phyloP scores from a whole-genome alignment of 257 asterid species.

The Gentiana dahurica region DNA sequence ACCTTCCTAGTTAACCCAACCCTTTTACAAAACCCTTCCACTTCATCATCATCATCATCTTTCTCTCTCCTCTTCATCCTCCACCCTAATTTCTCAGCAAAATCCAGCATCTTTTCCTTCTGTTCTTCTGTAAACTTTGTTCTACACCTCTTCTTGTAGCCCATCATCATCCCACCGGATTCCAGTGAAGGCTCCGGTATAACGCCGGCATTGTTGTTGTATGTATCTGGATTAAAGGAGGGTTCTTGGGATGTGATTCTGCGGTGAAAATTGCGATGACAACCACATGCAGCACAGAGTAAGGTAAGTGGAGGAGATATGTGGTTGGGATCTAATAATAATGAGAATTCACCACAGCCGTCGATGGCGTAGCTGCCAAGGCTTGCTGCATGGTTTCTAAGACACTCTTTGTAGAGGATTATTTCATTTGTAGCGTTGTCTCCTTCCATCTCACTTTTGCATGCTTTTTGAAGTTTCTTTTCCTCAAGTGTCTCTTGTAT shows the following conservation, averaged over 20 bases:
- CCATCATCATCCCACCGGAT: no score
- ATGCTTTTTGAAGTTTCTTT: background rate
- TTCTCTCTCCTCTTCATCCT: slow-evolving; percentile 30
- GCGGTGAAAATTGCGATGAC: slow-evolving; percentile 68
- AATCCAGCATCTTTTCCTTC: slow-evolving; percentile 60
- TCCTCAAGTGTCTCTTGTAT: background rate
- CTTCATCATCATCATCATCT: slow-evolving; percentile 45
- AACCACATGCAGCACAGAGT: slow-evolving; percentile 68
- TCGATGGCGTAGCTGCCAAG: slow-evolving; percentile 77
- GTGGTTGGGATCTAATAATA: slow-evolving; percentile 5
- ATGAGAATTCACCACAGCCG: slow-evolving; percentile 65
- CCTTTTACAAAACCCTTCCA: slow-evolving; percentile 50
- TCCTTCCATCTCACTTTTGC: slow-evolving; percentile 26
- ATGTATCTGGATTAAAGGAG: background rate
- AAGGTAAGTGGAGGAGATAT: slow-evolving; percentile 12
- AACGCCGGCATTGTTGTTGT: no score
- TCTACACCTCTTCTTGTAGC: slow-evolving; percentile 42
- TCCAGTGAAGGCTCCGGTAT: no score
- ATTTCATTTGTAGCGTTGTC: slow-evolving; percentile 16
- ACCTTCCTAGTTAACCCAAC: slow-evolving; percentile 58
- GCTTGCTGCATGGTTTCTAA: slow-evolving; percentile 71
- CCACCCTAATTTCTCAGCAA: slow-evolving; percentile 69
- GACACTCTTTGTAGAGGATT: slow-evolving; percentile 40
- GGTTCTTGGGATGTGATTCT: slow-evolving; percentile 13
- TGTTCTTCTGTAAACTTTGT: slow-evolving; percentile 60